Evolutionary conservation across 257 asterid genomes (phyloP), one percentile per base, ranked within the genome.

Genomic region (Nyctanthes arbortristis): DNA sequence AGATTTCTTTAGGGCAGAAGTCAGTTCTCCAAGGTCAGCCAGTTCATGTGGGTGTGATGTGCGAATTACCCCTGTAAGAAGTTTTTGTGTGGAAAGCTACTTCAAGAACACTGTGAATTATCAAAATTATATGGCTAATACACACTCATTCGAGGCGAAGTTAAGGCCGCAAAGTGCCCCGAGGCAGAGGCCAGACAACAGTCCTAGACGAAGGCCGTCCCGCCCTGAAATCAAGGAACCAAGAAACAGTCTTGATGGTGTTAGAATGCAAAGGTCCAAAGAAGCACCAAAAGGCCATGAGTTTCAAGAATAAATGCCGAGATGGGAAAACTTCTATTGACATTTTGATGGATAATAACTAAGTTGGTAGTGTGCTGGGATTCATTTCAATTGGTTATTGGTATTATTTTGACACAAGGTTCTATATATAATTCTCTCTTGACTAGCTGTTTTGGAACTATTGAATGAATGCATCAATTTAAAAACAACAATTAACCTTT

Each of bases 81-180:
- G 92, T 56, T 71, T 56, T 29, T 82, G 84, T 7, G 73, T 64
- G 28, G 92, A 81, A 3, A 70, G 77, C 74, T 63, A 76, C n/a
- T 80, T 73, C 58, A 28, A 85, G 68, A 47, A 73, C 57, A 57
- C 54, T 57, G 66, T 64, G 1, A 62, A 73, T 5, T 2, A 59
- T 36, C 96, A 94, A 16, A 86, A 68, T 68, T 92, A 92, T 73
- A 92, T 92, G 98, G 93, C 93, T 36, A 87, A 84, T 35, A 90
- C 97, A 11, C 81, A 86, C 76, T 88, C 98, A 63, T 92, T 89
- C 74, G 80, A 72, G 67, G 96, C 97, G 1, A 90, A 90, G 68
- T 49, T 81, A 62, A 76, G 98, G 78, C 90, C 98, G 10, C 88
- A 79, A 2, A 90, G 98, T 61, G 97, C 93, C 3, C 98, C 96